A percentile compares a stretch with the other conserved stretches of the same genome.
These are phyloP conservation scores for Saccharomyces hybrid DNA, from an alignment of 1,139 yeast genomes.

Conservation along the genomic window DNA sequence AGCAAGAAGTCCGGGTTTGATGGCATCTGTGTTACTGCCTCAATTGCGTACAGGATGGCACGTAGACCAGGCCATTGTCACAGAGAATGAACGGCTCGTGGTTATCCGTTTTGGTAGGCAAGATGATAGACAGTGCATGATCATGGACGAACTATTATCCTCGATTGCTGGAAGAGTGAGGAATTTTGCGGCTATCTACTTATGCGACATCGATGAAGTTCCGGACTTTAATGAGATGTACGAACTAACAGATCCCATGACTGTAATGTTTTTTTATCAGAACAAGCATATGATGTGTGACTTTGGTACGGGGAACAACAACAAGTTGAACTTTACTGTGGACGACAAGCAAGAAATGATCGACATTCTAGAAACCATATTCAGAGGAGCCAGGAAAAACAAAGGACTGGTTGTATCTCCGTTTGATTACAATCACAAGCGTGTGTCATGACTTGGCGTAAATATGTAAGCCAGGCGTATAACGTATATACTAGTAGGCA, in stretches of 20 bases:
- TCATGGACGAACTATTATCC: constrained; percentile 80
- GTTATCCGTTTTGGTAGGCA: constrained; percentile 85
- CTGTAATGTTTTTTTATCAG: constrained; percentile 86
- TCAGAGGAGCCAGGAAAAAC: constrained; percentile 87
- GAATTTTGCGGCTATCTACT: constrained; percentile 80
- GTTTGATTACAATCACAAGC: constrained; percentile 28
- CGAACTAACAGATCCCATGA: constrained; percentile 77
- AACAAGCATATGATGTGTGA: constrained; percentile 98
- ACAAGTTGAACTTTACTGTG: constrained; percentile 75
- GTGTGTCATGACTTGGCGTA: constrained; percentile 9
- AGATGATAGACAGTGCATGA: constrained; percentile 66
- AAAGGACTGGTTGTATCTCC: constrained; percentile 92
- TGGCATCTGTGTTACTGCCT: constrained; percentile 86
- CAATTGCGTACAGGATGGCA: constrained; percentile 89
- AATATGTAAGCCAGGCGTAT: neutral
- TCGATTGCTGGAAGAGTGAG: constrained; percentile 75
- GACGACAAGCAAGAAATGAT: constrained; percentile 83
- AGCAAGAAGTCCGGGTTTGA: constrained; percentile 20
- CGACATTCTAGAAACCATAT: constrained; percentile 83
- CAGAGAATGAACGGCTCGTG: constrained; percentile 82
- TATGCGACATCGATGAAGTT: constrained; percentile 83
- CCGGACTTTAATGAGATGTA: constrained; percentile 92
- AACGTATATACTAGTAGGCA: neutral
- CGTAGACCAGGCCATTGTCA: constrained; percentile 87
- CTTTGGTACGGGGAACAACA: constrained; percentile 96